A percentile compares a stretch with the other conserved stretches of the same genome.
These are phyloP conservation scores for Fusarium sp. DNA, from an alignment of 2,329 filamentous ascomycete genomes.

Conservation along the genomic window DNA sequence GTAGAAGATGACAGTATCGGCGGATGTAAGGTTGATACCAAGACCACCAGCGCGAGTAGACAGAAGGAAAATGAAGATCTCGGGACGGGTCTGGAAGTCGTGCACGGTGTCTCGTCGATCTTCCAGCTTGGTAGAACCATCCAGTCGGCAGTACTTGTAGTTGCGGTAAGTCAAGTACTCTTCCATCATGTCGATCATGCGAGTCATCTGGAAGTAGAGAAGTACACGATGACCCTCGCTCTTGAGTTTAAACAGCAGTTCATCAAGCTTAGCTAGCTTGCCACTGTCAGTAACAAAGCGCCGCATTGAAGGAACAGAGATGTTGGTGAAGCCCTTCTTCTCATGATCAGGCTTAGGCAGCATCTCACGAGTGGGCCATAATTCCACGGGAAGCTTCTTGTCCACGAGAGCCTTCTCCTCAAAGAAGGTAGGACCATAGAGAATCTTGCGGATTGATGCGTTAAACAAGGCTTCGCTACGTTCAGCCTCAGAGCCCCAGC, in stretches of 20 bases:
- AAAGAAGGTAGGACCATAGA: conserved; percentile 71
- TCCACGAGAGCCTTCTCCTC: conserved; percentile 80
- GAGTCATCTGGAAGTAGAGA: conserved; percentile 99
- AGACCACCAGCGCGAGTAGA: conserved; percentile 97
- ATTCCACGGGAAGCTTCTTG: conserved; percentile 71
- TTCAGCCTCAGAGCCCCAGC: conserved; percentile 70
- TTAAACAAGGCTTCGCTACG: conserved; percentile 83
- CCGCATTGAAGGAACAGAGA: conserved; percentile 93
- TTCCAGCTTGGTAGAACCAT: conserved; percentile 96
- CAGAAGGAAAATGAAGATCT: conserved; percentile 96
- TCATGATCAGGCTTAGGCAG: conserved; percentile 81
- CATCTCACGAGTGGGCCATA: conserved; percentile 70
- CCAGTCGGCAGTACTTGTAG: conserved; percentile 97
- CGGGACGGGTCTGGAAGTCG: conserved; percentile 92
- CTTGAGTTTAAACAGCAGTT: conserved; percentile 88
- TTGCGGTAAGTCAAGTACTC: conserved; percentile 98
- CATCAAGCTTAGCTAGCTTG: conserved; percentile 90
- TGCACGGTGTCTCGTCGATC: conserved; percentile 95
- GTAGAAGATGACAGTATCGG: conserved; percentile 99
- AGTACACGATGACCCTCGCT: conserved; percentile 91
- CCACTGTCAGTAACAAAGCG: conserved; percentile 98
- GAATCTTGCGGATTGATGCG: conserved; percentile 71
- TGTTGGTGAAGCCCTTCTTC: conserved; percentile 87
- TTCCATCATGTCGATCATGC: conserved; percentile 99
- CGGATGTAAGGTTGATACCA: conserved; percentile 95